Conservation (phyloP, 768 basidiomycete genomes). For the Sarcodon sp. region DNA sequence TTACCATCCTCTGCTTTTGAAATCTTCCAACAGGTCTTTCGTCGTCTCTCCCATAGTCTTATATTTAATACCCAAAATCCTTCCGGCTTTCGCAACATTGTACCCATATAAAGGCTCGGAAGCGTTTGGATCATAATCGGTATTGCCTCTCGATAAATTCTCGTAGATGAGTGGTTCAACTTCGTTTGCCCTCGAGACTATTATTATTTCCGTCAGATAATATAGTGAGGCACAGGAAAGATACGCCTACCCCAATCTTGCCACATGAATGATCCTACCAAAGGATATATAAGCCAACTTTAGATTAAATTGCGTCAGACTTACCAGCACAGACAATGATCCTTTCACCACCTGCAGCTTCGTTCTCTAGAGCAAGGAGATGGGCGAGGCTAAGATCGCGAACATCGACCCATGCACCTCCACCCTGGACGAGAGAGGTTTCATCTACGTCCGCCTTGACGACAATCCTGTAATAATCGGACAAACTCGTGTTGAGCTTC, state of each 20-base stretch:
- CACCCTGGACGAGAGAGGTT: not conserved
- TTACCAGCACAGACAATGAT: slow-evolving; percentile 17
- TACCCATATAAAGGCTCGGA: slow-evolving; percentile 17
- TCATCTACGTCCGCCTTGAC: slow-evolving; percentile 7
- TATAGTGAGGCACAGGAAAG: not conserved
- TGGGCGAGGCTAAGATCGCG: slow-evolving; percentile 21
- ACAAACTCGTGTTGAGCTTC: slow-evolving; percentile 21
- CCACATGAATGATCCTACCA: not conserved
- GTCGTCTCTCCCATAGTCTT: slow-evolving; percentile 25
- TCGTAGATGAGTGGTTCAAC: not conserved
- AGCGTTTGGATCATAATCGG: slow-evolving; percentile 9
- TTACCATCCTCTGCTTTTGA: slow-evolving; percentile 23
- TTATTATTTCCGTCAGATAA: not conserved
- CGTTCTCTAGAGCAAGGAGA: slow-evolving; percentile 14
- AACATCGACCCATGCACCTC: slow-evolving; percentile 19
- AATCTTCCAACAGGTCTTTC: slow-evolving; percentile 28
- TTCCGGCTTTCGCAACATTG: slow-evolving; percentile 22
- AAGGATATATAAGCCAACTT: not conserved
- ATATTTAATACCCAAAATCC: slow-evolving; percentile 29
- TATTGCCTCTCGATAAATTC: slow-evolving; percentile 6
- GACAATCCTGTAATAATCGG: slow-evolving; percentile 11
- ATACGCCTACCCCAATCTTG: not conserved
- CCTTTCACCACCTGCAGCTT: slow-evolving; percentile 23
- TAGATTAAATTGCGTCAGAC: not conserved
- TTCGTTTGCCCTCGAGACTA: slow-evolving; percentile 7